These are phyloP conservation scores for Choiromyces venosus DNA, from an alignment of 495 filamentous ascomycete species.

Conservation along the genomic window DNA sequence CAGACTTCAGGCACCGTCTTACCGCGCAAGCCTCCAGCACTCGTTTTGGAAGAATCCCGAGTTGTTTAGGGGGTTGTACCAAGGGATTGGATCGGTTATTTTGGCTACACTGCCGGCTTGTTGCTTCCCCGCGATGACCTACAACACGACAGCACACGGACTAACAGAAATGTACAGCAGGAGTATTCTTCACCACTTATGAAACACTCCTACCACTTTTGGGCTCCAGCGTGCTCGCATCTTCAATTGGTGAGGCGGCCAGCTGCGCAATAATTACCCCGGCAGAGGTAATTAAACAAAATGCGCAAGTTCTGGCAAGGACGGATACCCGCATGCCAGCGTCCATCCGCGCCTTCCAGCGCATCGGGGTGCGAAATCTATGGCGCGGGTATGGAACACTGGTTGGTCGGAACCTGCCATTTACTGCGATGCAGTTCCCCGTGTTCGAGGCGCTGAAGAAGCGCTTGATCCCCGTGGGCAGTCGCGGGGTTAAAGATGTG, in stretches of 20 bases:
- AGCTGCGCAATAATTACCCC: conserved; percentile 82
- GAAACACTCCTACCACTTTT: conserved; percentile 58
- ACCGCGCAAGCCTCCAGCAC: conserved; percentile 44
- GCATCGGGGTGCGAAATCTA: conserved; percentile 47
- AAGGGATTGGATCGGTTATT: conserved; percentile 81
- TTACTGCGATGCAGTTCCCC: conserved; percentile 82
- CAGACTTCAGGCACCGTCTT: conserved; percentile 71
- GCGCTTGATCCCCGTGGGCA: conserved; percentile 37
- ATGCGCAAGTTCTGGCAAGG: conserved; percentile 62
- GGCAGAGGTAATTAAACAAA: conserved; percentile 88
- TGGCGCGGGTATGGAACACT: conserved; percentile 78
- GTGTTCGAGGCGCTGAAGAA: conserved; percentile 66
- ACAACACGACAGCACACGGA: too few relatives aligned
- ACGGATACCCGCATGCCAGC: conserved; percentile 17
- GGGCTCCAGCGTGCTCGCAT: conserved; percentile 63
- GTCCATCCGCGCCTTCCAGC: conserved; percentile 47
- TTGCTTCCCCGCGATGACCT: conserved; percentile 45
- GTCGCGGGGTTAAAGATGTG: conserved; percentile 44
- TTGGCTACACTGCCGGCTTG: conserved; percentile 82
- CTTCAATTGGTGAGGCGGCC: conserved; percentile 67
- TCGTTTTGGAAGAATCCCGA: conserved; percentile 54
- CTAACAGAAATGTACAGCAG: conserved; percentile 54
- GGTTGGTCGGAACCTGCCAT: conserved; percentile 73
- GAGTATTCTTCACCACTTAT: conserved; percentile 86
- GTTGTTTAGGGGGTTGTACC: conserved; percentile 72